phyloP scores from a whole-genome alignment of 768 basidiomycete species.

The Suillus occidentalis region DNA sequence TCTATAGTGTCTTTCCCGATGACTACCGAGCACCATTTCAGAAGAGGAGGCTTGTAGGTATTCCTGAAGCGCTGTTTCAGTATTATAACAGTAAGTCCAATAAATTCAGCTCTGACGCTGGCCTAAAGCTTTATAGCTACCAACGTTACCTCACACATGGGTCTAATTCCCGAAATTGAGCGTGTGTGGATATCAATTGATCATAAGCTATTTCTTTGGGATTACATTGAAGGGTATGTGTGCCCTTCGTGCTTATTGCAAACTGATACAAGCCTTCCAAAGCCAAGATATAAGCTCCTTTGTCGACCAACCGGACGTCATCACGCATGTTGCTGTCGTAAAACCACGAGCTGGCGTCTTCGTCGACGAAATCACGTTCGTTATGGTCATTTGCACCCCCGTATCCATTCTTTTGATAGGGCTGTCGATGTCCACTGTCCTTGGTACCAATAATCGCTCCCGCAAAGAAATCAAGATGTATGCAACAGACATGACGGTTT shows the following conservation, averaged over 20 bases:
- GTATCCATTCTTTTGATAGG: conserved; percentile 83
- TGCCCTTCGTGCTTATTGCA: conserved; percentile 3
- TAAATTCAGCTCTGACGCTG: not conserved
- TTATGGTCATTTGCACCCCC: conserved; percentile 90
- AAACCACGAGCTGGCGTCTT: conserved; percentile 85
- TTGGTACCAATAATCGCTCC: conserved; percentile 37
- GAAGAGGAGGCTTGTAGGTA: conserved; percentile 72
- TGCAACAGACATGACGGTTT: conserved; percentile 80
- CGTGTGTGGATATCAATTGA: conserved; percentile 95
- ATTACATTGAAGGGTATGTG: conserved; percentile 89
- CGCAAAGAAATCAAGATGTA: conserved; percentile 85
- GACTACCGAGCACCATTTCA: conserved; percentile 80
- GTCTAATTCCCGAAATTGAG: conserved; percentile 89
- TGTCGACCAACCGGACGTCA: conserved; percentile 86
- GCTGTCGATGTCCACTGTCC: conserved; percentile 52
- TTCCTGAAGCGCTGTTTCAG: conserved; percentile 76
- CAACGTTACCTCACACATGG: conserved; percentile 79
- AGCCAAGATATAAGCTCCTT: conserved; percentile 93
- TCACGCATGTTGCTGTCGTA: conserved; percentile 86
- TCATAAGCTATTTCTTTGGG: conserved; percentile 94
- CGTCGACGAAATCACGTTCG: conserved; percentile 85
- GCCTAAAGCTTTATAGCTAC: conserved; percentile 45
- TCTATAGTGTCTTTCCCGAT: conserved; percentile 75
- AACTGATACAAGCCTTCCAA: conserved; percentile 6
- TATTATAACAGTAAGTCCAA: conserved; percentile 66